A percentile compares a stretch with the other conserved stretches of the same genome.
These are phyloP conservation scores for Acmispon strigosus DNA, from an alignment of 306 rosid species.

Conservation along the genomic window DNA sequence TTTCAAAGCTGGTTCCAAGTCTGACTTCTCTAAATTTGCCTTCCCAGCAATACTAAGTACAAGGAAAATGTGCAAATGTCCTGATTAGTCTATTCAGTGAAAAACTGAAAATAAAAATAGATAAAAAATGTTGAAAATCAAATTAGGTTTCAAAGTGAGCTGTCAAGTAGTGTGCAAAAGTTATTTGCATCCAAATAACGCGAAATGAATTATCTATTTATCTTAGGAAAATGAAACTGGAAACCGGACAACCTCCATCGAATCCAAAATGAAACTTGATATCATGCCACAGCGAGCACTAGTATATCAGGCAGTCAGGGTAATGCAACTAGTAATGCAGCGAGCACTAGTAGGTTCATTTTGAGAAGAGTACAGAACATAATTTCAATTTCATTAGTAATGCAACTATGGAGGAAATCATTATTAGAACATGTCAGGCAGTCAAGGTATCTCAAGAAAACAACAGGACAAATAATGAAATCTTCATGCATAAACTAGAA, in stretches of 20 bases:
- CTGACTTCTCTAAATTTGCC: slow-evolving; percentile 79
- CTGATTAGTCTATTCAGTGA: background rate
- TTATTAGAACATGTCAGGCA: background rate
- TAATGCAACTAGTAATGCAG: no score
- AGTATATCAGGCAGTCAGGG: no score
- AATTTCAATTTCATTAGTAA: background rate
- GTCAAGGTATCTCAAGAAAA: background rate
- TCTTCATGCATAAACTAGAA: background rate
- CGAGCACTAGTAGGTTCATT: background rate
- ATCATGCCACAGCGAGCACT: background rate
- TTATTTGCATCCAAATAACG: background rate
- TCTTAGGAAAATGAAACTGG: background rate
- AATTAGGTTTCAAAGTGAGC: background rate
- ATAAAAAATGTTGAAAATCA: background rate
- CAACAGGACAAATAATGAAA: background rate
- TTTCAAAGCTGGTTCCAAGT: slow-evolving; percentile 82
- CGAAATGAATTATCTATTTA: background rate
- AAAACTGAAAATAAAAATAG: background rate
- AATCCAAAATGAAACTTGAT: background rate
- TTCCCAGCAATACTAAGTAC: slow-evolving; percentile 75
- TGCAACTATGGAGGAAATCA: background rate
- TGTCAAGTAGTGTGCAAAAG: background rate
- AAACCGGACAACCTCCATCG: background rate
- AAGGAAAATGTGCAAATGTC: background rate
- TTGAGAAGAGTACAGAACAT: background rate